Evolutionary conservation across 495 filamentous ascomycete genomes (phyloP).

Genomic region (Penicillium atrosanguineum): DNA sequence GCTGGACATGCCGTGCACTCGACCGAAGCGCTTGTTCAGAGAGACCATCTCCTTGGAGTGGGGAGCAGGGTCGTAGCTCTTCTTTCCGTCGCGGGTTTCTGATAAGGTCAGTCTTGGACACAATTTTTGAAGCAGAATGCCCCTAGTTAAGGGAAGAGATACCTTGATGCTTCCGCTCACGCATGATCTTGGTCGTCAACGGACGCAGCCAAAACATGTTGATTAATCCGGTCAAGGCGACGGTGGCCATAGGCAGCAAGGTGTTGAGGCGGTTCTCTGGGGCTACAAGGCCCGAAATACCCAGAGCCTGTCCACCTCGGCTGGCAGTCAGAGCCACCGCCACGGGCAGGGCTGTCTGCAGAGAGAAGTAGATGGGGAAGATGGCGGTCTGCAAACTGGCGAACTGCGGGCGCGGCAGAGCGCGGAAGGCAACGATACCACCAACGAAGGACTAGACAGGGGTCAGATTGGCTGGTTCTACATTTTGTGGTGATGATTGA

Average conservation of each 20-base stretch:
- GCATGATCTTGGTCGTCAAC: constrained; percentile 67
- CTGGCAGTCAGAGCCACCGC: constrained; percentile 81
- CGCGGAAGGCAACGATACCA: constrained; percentile 69
- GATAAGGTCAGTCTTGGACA: constrained; percentile 5
- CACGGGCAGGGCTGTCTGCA: constrained; percentile 72
- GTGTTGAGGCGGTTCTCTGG: constrained; percentile 55
- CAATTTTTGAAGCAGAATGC: neutral
- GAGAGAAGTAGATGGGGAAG: constrained; percentile 82
- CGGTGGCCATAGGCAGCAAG: constrained; percentile 62
- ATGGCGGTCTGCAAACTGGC: constrained; percentile 69
- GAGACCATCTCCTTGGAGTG: constrained; percentile 78
- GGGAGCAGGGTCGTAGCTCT: constrained; percentile 67
- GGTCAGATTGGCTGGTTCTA: neutral
- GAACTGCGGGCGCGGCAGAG: constrained; percentile 78
- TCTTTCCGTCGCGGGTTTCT: constrained; percentile 82
- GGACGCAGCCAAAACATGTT: constrained; percentile 72
- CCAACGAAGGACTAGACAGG: constrained; percentile 67
- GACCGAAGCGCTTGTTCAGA: constrained; percentile 77
- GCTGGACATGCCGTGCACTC: constrained; percentile 74
- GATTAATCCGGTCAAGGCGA: constrained; percentile 59
- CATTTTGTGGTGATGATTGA: neutral
- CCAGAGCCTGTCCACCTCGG: constrained; percentile 34
- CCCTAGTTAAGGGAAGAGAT: constrained; percentile 17
- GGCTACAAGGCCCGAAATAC: constrained; percentile 55
- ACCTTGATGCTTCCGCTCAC: constrained; percentile 73